Evolutionary conservation across 148 eudicot species (phyloP).

Genomic region (Rhododendron griersonianum): DNA sequence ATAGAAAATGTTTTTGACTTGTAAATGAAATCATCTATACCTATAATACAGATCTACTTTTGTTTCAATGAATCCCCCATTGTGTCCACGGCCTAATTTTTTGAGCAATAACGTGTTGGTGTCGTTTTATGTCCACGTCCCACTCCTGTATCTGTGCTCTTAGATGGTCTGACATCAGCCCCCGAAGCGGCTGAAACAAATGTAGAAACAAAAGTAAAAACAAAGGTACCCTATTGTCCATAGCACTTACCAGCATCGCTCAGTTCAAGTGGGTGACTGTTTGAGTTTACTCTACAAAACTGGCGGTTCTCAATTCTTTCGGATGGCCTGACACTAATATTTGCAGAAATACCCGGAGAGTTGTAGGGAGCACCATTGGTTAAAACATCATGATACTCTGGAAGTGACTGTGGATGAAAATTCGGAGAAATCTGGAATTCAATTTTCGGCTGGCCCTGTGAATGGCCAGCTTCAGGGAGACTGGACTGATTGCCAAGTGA

Average conservation of each 20-base stretch:
- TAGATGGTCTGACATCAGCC: background rate
- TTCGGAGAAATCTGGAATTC: constrained; percentile 31
- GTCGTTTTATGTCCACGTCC: background rate
- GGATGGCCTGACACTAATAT: constrained; percentile 26
- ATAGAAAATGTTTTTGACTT: background rate
- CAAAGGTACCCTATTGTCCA: background rate
- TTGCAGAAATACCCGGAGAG: constrained; percentile 36
- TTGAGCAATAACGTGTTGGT: background rate
- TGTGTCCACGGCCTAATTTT: background rate
- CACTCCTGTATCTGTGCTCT: background rate
- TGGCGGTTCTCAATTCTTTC: constrained; percentile 47
- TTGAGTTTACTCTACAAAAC: constrained; percentile 38
- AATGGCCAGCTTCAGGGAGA: constrained; percentile 35
- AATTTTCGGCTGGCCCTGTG: constrained; percentile 29
- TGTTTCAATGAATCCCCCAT: background rate
- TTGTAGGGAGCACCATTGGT: constrained; percentile 38
- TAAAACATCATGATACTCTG: constrained; percentile 54
- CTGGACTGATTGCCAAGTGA: constrained; percentile 37
- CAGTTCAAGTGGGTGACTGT: constrained; percentile 42
- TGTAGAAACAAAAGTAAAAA: background rate
- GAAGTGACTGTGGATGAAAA: constrained; percentile 62
- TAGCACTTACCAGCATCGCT: constrained; percentile 39
- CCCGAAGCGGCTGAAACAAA: background rate
- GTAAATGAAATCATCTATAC: background rate
- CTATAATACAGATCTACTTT: background rate